These are phyloP conservation scores for Diaporthe caulivora DNA, from an alignment of 2,329 filamentous ascomycete genomes.

Conservation along the genomic window DNA sequence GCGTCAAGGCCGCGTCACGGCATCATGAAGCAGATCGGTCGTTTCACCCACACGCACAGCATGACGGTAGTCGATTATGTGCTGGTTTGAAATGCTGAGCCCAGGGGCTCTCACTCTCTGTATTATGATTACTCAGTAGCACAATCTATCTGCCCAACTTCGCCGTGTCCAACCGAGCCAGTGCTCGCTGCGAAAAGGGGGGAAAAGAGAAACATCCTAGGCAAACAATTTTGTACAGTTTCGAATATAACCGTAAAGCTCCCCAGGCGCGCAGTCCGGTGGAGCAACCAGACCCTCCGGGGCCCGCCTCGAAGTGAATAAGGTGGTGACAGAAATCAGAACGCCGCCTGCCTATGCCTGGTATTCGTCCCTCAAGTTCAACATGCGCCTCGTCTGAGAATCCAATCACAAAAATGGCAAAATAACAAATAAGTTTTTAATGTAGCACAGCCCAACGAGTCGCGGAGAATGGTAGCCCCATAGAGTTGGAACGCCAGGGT, in stretches of 20 bases:
- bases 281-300: background rate
- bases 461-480: background rate
- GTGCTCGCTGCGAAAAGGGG: background rate
- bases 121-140: constrained; percentile 35
- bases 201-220: background rate
- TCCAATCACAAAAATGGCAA: constrained; percentile 23
- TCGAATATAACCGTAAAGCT: background rate
- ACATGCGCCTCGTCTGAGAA: constrained; percentile 19
- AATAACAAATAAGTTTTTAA: background rate
- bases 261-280: background rate
- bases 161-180: constrained; percentile 11
- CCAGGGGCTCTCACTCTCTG: background rate
- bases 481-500: background rate
- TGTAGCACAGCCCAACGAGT: constrained; percentile 9
- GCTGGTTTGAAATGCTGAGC: background rate
- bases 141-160: constrained; percentile 23
- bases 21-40: background rate
- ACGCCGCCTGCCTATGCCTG: constrained; percentile 31
- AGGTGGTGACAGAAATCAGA: background rate
- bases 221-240: constrained; percentile 15
- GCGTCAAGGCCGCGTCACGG: background rate
- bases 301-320: background rate
- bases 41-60: background rate
- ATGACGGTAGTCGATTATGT: background rate
- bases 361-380: constrained; percentile 19